Conservation (phyloP, 2,329 filamentous ascomycete genomes). For the Tympanopsis confertula region DNA sequence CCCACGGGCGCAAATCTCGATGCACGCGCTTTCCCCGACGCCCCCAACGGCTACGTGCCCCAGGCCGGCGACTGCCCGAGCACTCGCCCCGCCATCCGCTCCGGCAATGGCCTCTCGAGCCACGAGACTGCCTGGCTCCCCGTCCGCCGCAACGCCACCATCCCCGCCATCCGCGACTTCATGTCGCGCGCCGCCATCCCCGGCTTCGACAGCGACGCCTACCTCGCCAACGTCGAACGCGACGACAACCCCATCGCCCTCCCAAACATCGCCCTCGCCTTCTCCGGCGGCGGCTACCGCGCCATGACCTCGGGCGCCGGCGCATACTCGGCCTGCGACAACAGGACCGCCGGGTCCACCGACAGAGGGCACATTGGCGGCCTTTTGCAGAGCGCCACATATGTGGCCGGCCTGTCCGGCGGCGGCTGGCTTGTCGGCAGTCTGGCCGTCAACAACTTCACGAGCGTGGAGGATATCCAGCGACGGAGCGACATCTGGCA, state of each 20-base stretch:
- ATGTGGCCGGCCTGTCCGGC: slow-evolving; percentile 69
- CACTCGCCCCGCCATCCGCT: not conserved
- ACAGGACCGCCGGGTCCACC: slow-evolving; percentile 51
- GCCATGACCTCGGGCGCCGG: slow-evolving; percentile 79
- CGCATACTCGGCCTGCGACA: slow-evolving; percentile 68
- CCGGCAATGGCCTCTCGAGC: not conserved
- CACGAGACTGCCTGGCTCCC: not conserved
- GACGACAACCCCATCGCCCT: not conserved
- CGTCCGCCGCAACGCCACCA: not conserved
- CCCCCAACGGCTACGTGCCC: not conserved
- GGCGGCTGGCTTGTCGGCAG: slow-evolving; percentile 80
- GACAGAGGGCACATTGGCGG: slow-evolving; percentile 62
- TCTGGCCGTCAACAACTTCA: slow-evolving; percentile 75
- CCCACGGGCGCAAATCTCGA: not conserved
- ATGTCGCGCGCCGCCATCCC: not conserved
- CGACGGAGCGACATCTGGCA: slow-evolving; percentile 28
- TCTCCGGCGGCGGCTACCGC: slow-evolving; percentile 76
- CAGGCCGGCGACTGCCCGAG: not conserved
- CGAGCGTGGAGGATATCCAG: slow-evolving; percentile 47
- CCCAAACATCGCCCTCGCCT: slow-evolving; percentile 61
- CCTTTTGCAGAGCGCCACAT: slow-evolving; percentile 69
- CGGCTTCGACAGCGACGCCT: not conserved
- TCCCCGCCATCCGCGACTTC: not conserved
- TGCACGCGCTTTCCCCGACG: not conserved
- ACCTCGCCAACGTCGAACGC: not conserved